Evolutionary conservation across 352 stramenopile genomes (phyloP).

Genomic region (Phytophthora pinifolia): DNA sequence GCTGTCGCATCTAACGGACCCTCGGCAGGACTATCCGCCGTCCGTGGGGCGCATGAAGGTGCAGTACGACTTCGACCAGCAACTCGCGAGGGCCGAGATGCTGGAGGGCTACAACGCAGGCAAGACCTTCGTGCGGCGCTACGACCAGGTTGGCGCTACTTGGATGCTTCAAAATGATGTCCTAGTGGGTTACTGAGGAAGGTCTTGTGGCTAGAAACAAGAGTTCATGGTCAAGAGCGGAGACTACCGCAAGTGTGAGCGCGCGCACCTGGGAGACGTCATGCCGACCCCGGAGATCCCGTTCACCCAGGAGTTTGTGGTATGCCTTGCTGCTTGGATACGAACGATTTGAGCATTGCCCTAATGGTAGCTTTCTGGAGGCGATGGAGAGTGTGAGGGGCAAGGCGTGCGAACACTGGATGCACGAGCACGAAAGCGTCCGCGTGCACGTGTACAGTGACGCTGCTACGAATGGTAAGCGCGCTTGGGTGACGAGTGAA

Average conservation of each 20-base stretch:
- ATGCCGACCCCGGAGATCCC: constrained; percentile 63
- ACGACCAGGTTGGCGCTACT: constrained; percentile 38
- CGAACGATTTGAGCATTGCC: not conserved
- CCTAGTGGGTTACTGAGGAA: not conserved
- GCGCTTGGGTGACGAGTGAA: not conserved
- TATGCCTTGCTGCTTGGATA: constrained; percentile 7
- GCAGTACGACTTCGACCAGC: constrained; percentile 65
- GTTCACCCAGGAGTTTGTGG: constrained; percentile 51
- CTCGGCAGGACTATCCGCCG: constrained; percentile 54
- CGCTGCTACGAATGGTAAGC: constrained; percentile 36
- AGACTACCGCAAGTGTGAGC: constrained; percentile 67
- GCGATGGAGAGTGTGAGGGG: constrained; percentile 57
- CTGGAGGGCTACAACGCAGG: constrained; percentile 61
- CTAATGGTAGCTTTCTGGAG: constrained; percentile 19
- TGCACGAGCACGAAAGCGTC: constrained; percentile 48
- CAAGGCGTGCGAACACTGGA: constrained; percentile 66
- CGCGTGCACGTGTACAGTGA: constrained; percentile 68
- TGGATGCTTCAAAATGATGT: not conserved
- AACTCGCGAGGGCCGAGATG: constrained; percentile 60
- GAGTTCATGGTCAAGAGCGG: constrained; percentile 80
- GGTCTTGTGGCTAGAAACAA: constrained; percentile 32
- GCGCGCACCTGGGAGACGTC: constrained; percentile 60
- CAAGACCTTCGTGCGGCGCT: constrained; percentile 71
- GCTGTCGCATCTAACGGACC: constrained; percentile 65
- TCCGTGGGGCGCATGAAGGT: constrained; percentile 54